Conservation (phyloP, 2,329 filamentous ascomycete genomes). For the Arthrobotrys musiformis region DNA sequence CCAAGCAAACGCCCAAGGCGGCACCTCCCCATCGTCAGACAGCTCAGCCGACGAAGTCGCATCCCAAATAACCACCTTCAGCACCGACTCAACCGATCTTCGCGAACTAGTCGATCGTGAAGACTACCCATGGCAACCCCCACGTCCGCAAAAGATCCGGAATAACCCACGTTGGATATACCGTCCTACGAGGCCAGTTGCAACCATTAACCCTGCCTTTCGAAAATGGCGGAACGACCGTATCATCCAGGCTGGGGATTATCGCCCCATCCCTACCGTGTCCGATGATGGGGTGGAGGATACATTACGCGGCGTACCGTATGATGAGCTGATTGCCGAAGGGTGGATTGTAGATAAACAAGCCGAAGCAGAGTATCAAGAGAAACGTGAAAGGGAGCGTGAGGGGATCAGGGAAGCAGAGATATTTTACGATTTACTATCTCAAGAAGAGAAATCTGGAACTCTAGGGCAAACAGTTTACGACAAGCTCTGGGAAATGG, state of each 20-base stretch:
- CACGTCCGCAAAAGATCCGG: background rate
- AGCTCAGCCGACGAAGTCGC: background rate
- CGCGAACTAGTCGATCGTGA: background rate
- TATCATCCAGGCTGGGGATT: conserved; percentile 12
- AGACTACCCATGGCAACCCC: background rate
- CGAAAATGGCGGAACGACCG: conserved; percentile 30
- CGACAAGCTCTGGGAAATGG: background rate
- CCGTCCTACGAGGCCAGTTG: background rate
- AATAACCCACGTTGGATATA: background rate
- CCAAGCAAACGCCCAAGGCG: no score
- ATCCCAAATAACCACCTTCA: background rate
- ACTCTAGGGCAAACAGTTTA: background rate
- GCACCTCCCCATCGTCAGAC: no score
- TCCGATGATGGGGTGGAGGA: background rate
- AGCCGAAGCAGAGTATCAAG: background rate
- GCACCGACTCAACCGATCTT: background rate
- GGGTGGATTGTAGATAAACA: conserved; percentile 28
- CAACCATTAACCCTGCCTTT: background rate
- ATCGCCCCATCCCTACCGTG: conserved; percentile 9
- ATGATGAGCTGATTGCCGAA: background rate
- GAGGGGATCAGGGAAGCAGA: background rate
- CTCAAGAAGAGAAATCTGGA: background rate
- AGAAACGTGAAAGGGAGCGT: background rate
- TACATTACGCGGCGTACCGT: background rate
- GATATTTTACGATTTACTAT: conserved; percentile 2